These are phyloP conservation scores for Calonectria multiphialidica DNA, from an alignment of 2,329 filamentous ascomycete genomes.

Conservation along the genomic window DNA sequence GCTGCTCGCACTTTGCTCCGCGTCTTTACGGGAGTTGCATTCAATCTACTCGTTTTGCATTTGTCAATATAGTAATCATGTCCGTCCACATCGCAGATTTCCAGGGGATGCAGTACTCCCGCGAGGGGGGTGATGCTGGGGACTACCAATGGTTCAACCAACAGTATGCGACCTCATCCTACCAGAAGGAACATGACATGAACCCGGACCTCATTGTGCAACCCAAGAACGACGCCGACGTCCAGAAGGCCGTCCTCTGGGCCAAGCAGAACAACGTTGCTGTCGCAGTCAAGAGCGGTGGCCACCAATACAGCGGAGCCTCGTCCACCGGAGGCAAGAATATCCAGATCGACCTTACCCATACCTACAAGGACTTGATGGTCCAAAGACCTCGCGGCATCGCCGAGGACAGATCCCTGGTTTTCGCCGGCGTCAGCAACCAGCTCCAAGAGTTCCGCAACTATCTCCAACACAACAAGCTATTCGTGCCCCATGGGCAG, in stretches of 20 bases:
- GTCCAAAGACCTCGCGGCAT: constrained; percentile 34
- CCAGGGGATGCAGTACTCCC: constrained; percentile 40
- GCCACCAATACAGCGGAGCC: constrained; percentile 63
- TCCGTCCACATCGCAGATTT: constrained; percentile 34
- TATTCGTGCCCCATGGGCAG: constrained; percentile 61
- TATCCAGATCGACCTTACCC: constrained; percentile 60
- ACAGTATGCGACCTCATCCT: constrained; percentile 59
- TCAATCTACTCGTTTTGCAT: background rate
- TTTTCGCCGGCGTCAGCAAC: constrained; percentile 56
- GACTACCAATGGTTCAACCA: constrained; percentile 38
- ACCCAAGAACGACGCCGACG: constrained; percentile 57
- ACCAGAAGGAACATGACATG: constrained; percentile 56
- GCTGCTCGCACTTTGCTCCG: background rate
- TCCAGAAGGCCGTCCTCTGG: constrained; percentile 53
- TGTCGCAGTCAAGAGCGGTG: constrained; percentile 60
- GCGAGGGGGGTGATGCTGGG: constrained; percentile 21
- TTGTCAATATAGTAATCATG: constrained; percentile 22
- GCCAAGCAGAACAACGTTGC: constrained; percentile 54
- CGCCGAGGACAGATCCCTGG: constrained; percentile 48
- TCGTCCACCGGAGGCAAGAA: constrained; percentile 58
- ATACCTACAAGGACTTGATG: constrained; percentile 49
- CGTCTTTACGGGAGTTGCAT: background rate
- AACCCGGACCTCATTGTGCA: constrained; percentile 58
- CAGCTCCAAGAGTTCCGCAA: constrained; percentile 56
- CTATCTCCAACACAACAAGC: constrained; percentile 53